Base-by-base conservation (phyloP, 2,329 filamentous ascomycete genomes). In the Coleophoma cylindrospora region DNA sequence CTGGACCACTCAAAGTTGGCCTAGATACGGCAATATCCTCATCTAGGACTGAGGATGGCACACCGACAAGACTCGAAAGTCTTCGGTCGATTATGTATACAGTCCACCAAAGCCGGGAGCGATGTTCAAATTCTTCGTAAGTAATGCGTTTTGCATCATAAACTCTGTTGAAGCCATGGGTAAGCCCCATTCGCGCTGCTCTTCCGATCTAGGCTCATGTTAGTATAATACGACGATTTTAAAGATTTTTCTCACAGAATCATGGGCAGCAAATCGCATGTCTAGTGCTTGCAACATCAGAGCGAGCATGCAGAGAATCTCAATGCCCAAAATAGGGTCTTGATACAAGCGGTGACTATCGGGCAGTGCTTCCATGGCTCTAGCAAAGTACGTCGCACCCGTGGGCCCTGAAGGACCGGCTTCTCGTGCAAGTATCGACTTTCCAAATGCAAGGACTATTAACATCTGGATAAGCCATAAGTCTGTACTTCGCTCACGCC, bases 261-360 rank as follows among this genome's bases (percentile, higher is more conserved):
- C 41, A 33, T 44, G 27, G 10, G 41, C 41, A 7, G 41, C 41
- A 27, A 44, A 32, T 33, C 41, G 22, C 41, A 44, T 44, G n/a
- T 44, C 41, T 12, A 44, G 32, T n/a, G 41, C 27, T 27, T 44
- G 41, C 41, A 44, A 32, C 12, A 44, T 32, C 13, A 44, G 32
- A n/a, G 41, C 41, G n/a, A 44, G 15, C 41, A 44, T 44, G 41
- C 21, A 44, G 21, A 44, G 41, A 27, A 33, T 44, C 32, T 44
- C 41, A n/a, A 44, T 44, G 27, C 21, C 21, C 41, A 44, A 44
- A 27, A 44, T 44, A n/a, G 41, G 41, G 11, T 44, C 41, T 32
- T 44, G 19, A 27, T 44, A 33, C 14, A 44, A 17, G 19, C 41
- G 41, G 32, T 44, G 41, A 32, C 41, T 32, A 44, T 44, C 41